These are phyloP conservation scores for Micractinium sp. DNA, from an alignment of 139 green algal species.

Conservation along the genomic window DNA sequence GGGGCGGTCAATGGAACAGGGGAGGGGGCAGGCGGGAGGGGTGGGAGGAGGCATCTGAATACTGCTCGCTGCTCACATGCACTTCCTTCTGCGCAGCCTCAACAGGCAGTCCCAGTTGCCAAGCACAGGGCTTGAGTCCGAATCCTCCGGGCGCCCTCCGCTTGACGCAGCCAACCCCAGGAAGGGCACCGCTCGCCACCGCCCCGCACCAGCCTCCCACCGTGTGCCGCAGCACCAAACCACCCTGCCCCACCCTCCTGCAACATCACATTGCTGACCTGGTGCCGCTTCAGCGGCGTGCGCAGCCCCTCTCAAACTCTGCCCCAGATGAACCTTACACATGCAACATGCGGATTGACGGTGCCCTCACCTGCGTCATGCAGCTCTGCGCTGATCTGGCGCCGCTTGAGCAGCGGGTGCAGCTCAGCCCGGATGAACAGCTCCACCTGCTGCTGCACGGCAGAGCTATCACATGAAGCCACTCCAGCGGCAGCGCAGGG, in stretches of 20 bases:
- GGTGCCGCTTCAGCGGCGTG: too few relatives aligned
- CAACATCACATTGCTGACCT: too few relatives aligned
- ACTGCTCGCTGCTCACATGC: not conserved
- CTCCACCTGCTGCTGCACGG: conserved; percentile 11
- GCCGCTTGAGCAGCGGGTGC: conserved; percentile 8
- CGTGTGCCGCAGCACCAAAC: too few relatives aligned
- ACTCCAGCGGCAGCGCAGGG: not conserved
- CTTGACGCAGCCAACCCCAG: too few relatives aligned
- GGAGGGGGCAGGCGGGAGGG: not conserved
- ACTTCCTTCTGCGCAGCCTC: not conserved
- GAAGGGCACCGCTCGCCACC: too few relatives aligned
- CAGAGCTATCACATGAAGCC: not conserved
- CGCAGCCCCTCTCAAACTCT: not conserved
- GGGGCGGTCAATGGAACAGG: too few relatives aligned
- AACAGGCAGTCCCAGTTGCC: not conserved
- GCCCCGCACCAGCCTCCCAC: too few relatives aligned
- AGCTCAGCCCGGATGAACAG: conserved; percentile 15
- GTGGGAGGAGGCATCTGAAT: not conserved
- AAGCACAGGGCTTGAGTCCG: too few relatives aligned
- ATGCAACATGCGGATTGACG: too few relatives aligned
- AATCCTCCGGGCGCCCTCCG: too few relatives aligned
- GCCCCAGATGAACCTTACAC: not conserved
- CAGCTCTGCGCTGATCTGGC: not conserved
- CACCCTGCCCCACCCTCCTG: too few relatives aligned
- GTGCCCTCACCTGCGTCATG: not conserved